Conservation (phyloP, 2,329 filamentous ascomycete species). For the Teratosphaeria nubilosa region DNA sequence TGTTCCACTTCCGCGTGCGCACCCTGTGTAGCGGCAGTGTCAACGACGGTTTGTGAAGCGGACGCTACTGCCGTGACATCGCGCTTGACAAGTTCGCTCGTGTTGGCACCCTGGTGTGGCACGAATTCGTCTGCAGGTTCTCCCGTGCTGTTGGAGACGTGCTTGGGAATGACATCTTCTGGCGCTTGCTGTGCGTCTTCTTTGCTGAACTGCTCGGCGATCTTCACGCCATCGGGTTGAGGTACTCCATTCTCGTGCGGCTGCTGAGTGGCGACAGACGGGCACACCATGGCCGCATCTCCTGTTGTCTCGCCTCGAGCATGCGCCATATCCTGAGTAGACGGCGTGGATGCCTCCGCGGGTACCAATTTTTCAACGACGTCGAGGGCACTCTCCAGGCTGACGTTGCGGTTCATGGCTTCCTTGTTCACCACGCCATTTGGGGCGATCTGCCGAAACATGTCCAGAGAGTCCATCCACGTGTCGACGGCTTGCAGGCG, state of each 20-base stretch:
- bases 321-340: background rate
- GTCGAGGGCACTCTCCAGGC: constrained; percentile 16
- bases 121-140: constrained; percentile 12
- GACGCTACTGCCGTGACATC: background rate
- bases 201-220: constrained; percentile 12
- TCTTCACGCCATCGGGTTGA: constrained; percentile 12
- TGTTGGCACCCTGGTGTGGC: constrained; percentile 12
- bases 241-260: background rate
- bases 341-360: background rate
- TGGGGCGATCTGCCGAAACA: constrained; percentile 56
- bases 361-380: background rate
- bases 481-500: constrained; percentile 50
- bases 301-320: background rate
- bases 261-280: background rate
- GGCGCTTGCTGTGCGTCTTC: constrained; percentile 6
- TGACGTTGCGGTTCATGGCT: constrained; percentile 27
- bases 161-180: constrained; percentile 8
- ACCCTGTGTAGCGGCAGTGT: constrained; percentile 14
- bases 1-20: constrained; percentile 10
- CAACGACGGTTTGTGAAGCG: constrained; percentile 12
- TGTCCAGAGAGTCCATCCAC: constrained; percentile 56
- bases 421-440: constrained; percentile 39
- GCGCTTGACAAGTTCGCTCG: background rate
- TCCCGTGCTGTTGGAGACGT: constrained; percentile 14
- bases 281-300: background rate